Evolutionary conservation across 1,284 basidiomycete species (phyloP).

Genomic region (Trichosporon ovoides): DNA sequence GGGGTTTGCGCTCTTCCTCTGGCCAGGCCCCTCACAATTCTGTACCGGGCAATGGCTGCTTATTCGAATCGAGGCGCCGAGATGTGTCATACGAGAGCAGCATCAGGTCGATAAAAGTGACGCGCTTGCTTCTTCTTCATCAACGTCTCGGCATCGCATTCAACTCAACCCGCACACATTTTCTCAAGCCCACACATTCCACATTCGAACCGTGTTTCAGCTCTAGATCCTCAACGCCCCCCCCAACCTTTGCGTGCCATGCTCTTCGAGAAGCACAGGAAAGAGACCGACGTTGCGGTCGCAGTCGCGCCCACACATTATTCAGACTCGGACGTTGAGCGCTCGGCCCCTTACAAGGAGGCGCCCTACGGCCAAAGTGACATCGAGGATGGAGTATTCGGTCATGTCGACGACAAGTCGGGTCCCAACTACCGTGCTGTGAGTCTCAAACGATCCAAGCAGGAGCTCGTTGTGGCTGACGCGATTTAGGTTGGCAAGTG

Average conservation of each 20-base stretch:
- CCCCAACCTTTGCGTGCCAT: neutral
- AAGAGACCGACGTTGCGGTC: neutral
- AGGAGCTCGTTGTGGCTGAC: neutral
- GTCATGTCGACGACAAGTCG: constrained; percentile 21
- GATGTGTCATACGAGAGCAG: neutral
- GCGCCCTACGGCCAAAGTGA: neutral
- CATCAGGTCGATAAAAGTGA: neutral
- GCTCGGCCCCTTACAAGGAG: neutral
- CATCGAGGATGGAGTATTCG: constrained; percentile 30
- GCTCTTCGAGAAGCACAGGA: constrained; percentile 2
- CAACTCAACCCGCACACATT: neutral
- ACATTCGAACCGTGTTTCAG: too few relatives aligned
- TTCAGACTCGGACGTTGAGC: neutral
- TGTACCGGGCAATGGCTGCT: neutral
- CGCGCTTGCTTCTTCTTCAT: neutral
- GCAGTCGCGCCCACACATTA: neutral
- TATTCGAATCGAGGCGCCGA: neutral
- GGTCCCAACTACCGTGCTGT: constrained; percentile 35
- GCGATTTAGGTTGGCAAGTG: constrained; percentile 17
- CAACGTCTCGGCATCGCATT: neutral
- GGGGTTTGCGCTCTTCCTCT: neutral
- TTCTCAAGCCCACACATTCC: neutral
- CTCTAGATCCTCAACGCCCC: too few relatives aligned
- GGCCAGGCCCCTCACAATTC: neutral
- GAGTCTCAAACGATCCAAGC: neutral